A percentile compares a stretch with the other conserved stretches of the same genome.
These are phyloP conservation scores for Schwanniomyces occidentalis DNA, from an alignment of 805 yeast species.

Conservation along the genomic window DNA sequence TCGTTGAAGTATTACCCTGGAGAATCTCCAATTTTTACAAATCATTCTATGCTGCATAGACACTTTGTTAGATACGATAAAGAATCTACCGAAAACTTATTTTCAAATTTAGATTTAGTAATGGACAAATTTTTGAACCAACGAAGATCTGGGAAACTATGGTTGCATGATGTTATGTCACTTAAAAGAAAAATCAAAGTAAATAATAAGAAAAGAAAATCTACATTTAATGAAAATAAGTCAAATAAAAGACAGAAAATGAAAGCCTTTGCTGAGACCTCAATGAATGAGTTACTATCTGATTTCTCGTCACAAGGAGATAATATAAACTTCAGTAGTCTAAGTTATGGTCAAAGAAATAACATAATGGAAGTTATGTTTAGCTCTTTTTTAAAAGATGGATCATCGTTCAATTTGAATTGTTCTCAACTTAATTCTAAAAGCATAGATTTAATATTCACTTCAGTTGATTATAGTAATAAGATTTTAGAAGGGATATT, in stretches of 20 bases:
- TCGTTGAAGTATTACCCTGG: constrained; percentile 2
- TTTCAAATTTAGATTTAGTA: constrained; percentile 10
- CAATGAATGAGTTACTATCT: background rate
- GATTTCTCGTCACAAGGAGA: background rate
- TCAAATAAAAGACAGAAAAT: constrained; percentile 4
- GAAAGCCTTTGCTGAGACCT: background rate
- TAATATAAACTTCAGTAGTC: constrained; percentile 4
- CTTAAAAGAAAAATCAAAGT: background rate
- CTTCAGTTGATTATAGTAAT: constrained; percentile 19
- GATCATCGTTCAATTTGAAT: constrained; percentile 19
- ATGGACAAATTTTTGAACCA: constrained; percentile 13
- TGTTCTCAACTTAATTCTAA: constrained; percentile 2
- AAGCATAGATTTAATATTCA: constrained; percentile 16
- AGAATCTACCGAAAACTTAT: constrained; percentile 6
- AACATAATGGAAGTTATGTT: constrained; percentile 18
- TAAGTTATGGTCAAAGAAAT: constrained; percentile 12
- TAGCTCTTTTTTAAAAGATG: constrained; percentile 23
- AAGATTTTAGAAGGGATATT: constrained; percentile 17
- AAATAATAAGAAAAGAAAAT: constrained; percentile 1
- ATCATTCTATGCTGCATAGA: constrained; percentile 6
- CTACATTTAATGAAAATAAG: constrained; percentile 1
- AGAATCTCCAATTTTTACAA: constrained; percentile 5
- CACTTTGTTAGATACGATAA: constrained; percentile 2
- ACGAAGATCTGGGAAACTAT: constrained; percentile 11
- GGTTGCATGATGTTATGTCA: constrained; percentile 5